Conservation (phyloP, 108 stramenopile species). For the Fragilariopsis cylindrus region DNA sequence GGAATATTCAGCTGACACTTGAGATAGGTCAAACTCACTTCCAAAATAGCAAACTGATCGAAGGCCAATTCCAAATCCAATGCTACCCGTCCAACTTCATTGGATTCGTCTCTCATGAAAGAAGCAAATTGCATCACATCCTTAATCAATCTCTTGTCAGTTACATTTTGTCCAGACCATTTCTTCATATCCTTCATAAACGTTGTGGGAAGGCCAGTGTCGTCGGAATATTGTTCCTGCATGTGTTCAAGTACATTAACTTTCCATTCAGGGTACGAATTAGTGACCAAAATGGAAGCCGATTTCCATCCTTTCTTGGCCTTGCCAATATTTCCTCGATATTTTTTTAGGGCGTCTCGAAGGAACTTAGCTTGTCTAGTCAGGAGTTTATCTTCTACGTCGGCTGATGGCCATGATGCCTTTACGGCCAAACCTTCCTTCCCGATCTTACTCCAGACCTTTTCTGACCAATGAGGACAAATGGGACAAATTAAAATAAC, state of each 20-base stretch:
- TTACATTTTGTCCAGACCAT: constrained; percentile 64
- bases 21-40: constrained; percentile 68
- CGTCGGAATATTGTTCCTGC: constrained; percentile 66
- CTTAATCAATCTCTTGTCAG: constrained; percentile 90
- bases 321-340: constrained; percentile 77
- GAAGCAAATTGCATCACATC: constrained; percentile 92
- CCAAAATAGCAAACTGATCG: constrained; percentile 76
- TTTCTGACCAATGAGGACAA: constrained; percentile 90
- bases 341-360: constrained; percentile 65
- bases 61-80: constrained; percentile 86
- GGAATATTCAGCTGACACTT: constrained; percentile 64
- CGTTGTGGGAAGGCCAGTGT: constrained; percentile 32
- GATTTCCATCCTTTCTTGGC: constrained; percentile 73
- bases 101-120: constrained; percentile 88
- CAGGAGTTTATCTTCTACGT: constrained; percentile 82
- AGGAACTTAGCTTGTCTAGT: constrained; percentile 86
- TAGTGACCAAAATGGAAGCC: constrained; percentile 75
- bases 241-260: constrained; percentile 80
- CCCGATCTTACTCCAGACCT: constrained; percentile 73
- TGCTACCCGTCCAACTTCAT: constrained; percentile 82
- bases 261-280: constrained; percentile 89
- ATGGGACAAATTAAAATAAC: constrained; percentile 90
- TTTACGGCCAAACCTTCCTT: constrained; percentile 80
- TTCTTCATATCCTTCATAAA: constrained; percentile 81
- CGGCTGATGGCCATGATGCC: constrained; percentile 85